These are phyloP conservation scores for Reticulascus tulasneorum DNA, from an alignment of 2,329 filamentous ascomycete species.

Conservation along the genomic window DNA sequence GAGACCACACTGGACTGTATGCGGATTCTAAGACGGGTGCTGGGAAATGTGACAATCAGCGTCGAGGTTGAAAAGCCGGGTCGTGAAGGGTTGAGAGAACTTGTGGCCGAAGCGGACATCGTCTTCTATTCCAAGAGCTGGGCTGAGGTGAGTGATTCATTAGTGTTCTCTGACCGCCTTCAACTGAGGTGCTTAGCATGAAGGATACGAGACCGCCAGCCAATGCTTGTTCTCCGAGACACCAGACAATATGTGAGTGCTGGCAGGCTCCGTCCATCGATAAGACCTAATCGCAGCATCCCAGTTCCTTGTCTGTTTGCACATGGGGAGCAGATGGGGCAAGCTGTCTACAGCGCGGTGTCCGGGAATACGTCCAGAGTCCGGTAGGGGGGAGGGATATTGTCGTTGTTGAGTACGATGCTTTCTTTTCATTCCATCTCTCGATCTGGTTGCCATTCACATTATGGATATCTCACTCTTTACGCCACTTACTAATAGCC, in stretches of 20 bases:
- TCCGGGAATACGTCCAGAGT: slow-evolving; percentile 32
- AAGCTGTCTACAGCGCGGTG: slow-evolving; percentile 31
- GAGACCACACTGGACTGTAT: slow-evolving; percentile 59
- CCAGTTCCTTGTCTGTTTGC: slow-evolving; percentile 46
- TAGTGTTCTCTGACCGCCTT: not conserved
- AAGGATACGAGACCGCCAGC: slow-evolving; percentile 34
- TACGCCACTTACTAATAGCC: no score
- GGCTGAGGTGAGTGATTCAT: slow-evolving; percentile 54
- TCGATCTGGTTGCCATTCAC: no score
- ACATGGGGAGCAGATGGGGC: slow-evolving; percentile 56
- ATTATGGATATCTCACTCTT: no score
- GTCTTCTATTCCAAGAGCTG: slow-evolving; percentile 71
- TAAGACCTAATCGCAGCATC: no score
- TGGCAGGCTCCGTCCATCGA: no score
- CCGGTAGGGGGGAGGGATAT: slow-evolving; percentile 35
- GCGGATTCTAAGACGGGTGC: slow-evolving; percentile 40
- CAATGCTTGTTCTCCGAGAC: slow-evolving; percentile 37
- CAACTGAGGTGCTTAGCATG: slow-evolving; percentile 35
- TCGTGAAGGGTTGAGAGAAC: slow-evolving; percentile 52
- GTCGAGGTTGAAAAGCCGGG: slow-evolving; percentile 70
- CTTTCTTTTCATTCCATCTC: slow-evolving; percentile 9
- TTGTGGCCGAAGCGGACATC: slow-evolving; percentile 61
- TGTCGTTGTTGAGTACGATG: slow-evolving; percentile 56
- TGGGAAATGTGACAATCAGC: slow-evolving; percentile 42
- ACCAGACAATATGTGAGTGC: no score